Percentiles rank a stretch among this genome's conserved stretches.
These are phyloP conservation scores for Ascochyta viciae-villosae DNA, from an alignment of 2,329 filamentous ascomycete genomes.

Conservation along the genomic window DNA sequence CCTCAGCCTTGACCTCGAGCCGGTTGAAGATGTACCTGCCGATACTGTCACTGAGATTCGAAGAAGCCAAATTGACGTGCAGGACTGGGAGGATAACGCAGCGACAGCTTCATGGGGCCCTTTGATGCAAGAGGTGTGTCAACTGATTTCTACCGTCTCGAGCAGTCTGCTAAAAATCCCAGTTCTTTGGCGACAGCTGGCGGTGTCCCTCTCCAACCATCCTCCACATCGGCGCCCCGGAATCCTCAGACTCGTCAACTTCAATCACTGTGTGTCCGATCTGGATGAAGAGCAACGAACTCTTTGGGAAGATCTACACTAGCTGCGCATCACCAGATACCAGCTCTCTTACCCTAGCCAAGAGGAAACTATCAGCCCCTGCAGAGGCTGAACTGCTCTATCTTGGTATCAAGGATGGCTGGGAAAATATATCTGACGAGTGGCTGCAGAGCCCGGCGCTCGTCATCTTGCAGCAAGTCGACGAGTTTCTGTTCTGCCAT, in stretches of 20 bases:
- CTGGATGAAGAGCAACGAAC: constrained; percentile 41
- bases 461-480: constrained; percentile 37
- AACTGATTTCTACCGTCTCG: no score
- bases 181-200: constrained; percentile 43
- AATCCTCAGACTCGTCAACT: not conserved
- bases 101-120: constrained; percentile 38
- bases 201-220: constrained; percentile 39
- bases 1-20: constrained; percentile 24
- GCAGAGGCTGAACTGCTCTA: constrained; percentile 40
- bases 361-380: constrained; percentile 13
- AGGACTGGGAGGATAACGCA: constrained; percentile 27
- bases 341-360: constrained; percentile 7
- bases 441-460: constrained; percentile 43
- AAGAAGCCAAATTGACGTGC: constrained; percentile 20
- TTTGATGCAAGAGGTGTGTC: constrained; percentile 35
- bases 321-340: constrained; percentile 22
- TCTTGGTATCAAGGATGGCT: constrained; percentile 40
- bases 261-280: constrained; percentile 30
- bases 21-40: constrained; percentile 21
- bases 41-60: constrained; percentile 14
- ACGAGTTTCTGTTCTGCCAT: constrained; percentile 39
- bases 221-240: constrained; percentile 38
- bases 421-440: constrained; percentile 30
- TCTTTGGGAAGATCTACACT: constrained; percentile 39
- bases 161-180: constrained; percentile 1